These are phyloP conservation scores for Stylosanthes scabra DNA, from an alignment of 331 rosid genomes.

Conservation along the genomic window DNA sequence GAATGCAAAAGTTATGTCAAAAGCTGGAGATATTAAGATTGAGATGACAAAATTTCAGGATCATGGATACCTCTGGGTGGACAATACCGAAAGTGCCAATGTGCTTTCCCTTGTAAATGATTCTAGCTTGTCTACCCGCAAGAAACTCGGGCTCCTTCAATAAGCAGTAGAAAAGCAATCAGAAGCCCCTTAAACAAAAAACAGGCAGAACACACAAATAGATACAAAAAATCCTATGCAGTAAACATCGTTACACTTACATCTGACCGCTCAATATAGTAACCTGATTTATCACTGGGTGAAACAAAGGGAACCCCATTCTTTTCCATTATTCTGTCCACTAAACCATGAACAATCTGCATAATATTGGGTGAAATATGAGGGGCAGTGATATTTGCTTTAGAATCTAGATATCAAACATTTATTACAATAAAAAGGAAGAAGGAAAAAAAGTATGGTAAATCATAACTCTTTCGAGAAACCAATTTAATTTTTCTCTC, in stretches of 20 bases:
- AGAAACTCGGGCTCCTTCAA: constrained; percentile 94
- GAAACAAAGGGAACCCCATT: constrained; percentile 72
- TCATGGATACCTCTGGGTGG: constrained; percentile 80
- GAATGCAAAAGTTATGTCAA: constrained; percentile 1
- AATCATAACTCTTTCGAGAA: not conserved
- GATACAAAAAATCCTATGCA: constrained; percentile 11
- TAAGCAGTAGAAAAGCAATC: constrained; percentile 19
- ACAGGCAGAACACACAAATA: not conserved
- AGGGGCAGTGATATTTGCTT: constrained; percentile 21
- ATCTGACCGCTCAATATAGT: constrained; percentile 66
- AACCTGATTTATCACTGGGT: constrained; percentile 60
- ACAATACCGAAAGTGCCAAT: constrained; percentile 91
- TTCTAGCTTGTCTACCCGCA: constrained; percentile 79
- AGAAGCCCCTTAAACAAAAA: constrained; percentile 9
- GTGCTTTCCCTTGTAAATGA: constrained; percentile 66
- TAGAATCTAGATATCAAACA: constrained; percentile 25
- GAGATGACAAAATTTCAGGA: constrained; percentile 18
- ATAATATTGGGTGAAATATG: constrained; percentile 27
- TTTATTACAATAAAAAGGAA: not conserved
- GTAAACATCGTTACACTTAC: constrained; percentile 53
- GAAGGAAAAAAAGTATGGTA: not conserved
- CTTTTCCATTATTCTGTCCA: constrained; percentile 87
- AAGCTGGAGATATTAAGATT: constrained; percentile 8
- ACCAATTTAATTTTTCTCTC: constrained; percentile 8
- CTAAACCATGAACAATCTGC: constrained; percentile 96